These are phyloP conservation scores for Sphaceloma murrayae DNA, from an alignment of 2,329 filamentous ascomycete species.

Conservation along the genomic window DNA sequence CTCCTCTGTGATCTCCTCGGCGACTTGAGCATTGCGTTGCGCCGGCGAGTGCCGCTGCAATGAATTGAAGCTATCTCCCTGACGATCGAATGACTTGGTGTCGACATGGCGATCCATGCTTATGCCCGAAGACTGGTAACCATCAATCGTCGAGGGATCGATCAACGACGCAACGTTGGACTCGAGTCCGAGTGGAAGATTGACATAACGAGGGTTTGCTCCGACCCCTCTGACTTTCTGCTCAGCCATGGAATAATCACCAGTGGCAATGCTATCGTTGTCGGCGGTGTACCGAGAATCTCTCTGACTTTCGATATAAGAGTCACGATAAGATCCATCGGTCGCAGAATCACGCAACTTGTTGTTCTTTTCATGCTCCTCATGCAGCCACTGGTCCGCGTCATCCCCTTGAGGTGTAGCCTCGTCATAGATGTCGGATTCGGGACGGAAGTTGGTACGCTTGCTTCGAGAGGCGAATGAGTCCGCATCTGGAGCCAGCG, in stretches of 20 bases:
- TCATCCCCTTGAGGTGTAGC: constrained; percentile 29
- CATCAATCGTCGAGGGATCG: constrained; percentile 66
- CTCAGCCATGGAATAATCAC: constrained; percentile 49
- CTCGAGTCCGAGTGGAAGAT: constrained; percentile 64
- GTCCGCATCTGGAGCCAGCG: constrained; percentile 22
- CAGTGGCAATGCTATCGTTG: constrained; percentile 44
- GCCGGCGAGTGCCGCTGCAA: not conserved
- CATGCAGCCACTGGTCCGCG: constrained; percentile 42
- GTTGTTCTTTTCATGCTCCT: constrained; percentile 52
- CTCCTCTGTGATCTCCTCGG: not conserved
- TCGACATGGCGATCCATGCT: constrained; percentile 16
- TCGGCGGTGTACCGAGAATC: constrained; percentile 46
- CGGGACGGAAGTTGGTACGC: constrained; percentile 41
- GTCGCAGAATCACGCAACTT: constrained; percentile 42
- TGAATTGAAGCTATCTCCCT: not conserved
- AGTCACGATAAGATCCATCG: constrained; percentile 11
- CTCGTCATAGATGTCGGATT: constrained; percentile 23
- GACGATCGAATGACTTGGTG: not conserved
- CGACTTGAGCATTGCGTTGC: not conserved
- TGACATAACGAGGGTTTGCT: constrained; percentile 66
- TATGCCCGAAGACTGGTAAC: constrained; percentile 22
- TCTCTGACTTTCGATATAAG: constrained; percentile 39
- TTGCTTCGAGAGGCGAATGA: constrained; percentile 15
- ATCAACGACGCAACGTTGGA: constrained; percentile 86
- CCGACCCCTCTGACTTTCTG: constrained; percentile 62